Conservation (phyloP, 2,329 filamentous ascomycete species). For the Fusarium penzigii region DNA sequence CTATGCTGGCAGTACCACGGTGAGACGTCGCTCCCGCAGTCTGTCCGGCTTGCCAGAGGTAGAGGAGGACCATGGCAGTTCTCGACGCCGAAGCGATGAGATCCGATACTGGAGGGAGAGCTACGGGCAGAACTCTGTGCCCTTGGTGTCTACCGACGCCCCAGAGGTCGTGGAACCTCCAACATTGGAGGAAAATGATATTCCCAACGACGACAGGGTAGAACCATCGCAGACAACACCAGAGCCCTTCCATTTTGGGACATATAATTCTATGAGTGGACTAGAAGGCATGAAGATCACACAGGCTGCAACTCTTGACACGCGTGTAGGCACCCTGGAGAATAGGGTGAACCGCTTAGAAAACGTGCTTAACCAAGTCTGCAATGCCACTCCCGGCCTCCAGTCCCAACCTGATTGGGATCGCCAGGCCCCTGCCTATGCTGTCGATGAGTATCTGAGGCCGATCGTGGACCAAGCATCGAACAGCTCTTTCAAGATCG, state of each 20-base stretch:
- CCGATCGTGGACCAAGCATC: background rate
- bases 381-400: constrained; percentile 46
- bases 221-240: constrained; percentile 41
- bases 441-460: constrained; percentile 24
- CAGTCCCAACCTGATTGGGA: constrained; percentile 33
- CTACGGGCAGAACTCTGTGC: constrained; percentile 53
- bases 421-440: constrained; percentile 26
- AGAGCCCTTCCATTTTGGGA: constrained; percentile 57
- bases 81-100: constrained; percentile 61
- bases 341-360: constrained; percentile 54
- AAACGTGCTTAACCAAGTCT: constrained; percentile 51
- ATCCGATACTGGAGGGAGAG: constrained; percentile 66
- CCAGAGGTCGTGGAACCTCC: constrained; percentile 39
- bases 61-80: constrained; percentile 33
- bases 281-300: constrained; percentile 60
- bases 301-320: constrained; percentile 54
- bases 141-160: constrained; percentile 51
- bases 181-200: constrained; percentile 30
- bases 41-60: constrained; percentile 54
- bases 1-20: constrained; percentile 33
- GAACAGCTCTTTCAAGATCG: background rate
- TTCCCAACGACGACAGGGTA: constrained; percentile 32
- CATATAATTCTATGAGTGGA: constrained; percentile 46
- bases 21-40: constrained; percentile 60
- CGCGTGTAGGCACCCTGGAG: constrained; percentile 54